Evolutionary conservation across 768 basidiomycete genomes (phyloP).

Genomic region (Candolleomyces aberdarensis): DNA sequence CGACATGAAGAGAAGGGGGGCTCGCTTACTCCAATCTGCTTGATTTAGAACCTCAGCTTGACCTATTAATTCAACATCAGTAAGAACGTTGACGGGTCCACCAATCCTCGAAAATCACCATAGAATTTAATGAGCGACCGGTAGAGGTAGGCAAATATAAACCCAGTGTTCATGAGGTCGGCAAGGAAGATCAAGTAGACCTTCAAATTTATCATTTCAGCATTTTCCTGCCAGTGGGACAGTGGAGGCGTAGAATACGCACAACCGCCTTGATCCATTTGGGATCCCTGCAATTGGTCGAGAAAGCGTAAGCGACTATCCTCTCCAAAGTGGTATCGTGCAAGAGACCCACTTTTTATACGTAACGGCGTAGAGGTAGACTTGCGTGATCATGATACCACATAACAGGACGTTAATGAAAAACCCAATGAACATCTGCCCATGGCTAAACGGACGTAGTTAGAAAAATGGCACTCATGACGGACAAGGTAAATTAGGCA

Average conservation of each 20-base stretch:
- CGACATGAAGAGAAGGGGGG: background rate
- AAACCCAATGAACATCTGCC: constrained; percentile 51
- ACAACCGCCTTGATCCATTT: constrained; percentile 47
- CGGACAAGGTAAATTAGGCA: background rate
- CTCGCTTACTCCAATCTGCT: constrained; percentile 24
- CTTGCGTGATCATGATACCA: constrained; percentile 49
- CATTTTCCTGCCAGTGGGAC: no score
- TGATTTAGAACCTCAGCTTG: constrained; percentile 12
- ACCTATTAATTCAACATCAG: constrained; percentile 6
- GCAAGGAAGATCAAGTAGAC: constrained; percentile 42
- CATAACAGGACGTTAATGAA: constrained; percentile 45
- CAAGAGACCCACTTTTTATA: constrained; percentile 23
- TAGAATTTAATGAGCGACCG: constrained; percentile 44
- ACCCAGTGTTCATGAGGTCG: constrained; percentile 46
- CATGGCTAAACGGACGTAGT: constrained; percentile 32
- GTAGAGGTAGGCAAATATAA: constrained; percentile 45
- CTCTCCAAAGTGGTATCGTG: background rate
- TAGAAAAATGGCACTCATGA: background rate
- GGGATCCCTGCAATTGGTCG: constrained; percentile 33
- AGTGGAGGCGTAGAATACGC: background rate
- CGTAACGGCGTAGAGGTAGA: constrained; percentile 44
- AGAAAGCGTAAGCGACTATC: background rate
- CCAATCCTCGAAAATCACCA: constrained; percentile 22
- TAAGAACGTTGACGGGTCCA: no score
- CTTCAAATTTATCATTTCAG: constrained; percentile 20